Percentiles rank a stretch among this genome's conserved stretches.
Evolutionary conservation across 352 stramenopile genomes (phyloP).

Genomic region (Lagenidium giganteum): DNA sequence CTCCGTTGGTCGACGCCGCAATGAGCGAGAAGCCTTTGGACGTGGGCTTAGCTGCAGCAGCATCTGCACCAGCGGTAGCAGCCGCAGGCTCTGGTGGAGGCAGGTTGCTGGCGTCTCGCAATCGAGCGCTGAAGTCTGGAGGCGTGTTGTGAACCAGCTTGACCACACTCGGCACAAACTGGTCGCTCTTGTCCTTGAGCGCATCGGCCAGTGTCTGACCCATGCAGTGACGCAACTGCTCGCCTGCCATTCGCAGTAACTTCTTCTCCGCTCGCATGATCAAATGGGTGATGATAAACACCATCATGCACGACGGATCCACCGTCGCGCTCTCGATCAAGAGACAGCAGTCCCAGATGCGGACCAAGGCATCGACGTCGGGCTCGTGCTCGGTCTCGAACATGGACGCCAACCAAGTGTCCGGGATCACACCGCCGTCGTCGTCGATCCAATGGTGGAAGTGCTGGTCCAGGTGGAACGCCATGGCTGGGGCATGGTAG

Average conservation of each 20-base stretch:
- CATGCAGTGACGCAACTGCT: slow-evolving; percentile 73
- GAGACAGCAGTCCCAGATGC: slow-evolving; percentile 71
- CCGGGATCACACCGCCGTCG: slow-evolving; percentile 30
- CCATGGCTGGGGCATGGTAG: slow-evolving; percentile 63
- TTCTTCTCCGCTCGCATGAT: slow-evolving; percentile 46
- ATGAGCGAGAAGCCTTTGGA: slow-evolving; percentile 44
- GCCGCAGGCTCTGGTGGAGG: background rate
- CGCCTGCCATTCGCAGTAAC: slow-evolving; percentile 63
- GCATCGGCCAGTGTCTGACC: slow-evolving; percentile 42
- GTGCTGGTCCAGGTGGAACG: slow-evolving; percentile 73
- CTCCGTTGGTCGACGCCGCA: slow-evolving; percentile 55
- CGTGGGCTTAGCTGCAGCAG: background rate
- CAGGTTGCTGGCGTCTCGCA: slow-evolving; percentile 35
- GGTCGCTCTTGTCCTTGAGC: slow-evolving; percentile 26
- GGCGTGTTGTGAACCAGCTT: slow-evolving; percentile 61
- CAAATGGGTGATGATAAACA: slow-evolving; percentile 42
- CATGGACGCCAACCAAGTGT: slow-evolving; percentile 72
- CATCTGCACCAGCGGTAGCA: background rate
- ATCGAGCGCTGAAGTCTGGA: slow-evolving; percentile 43
- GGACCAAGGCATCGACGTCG: slow-evolving; percentile 50
- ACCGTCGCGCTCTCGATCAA: slow-evolving; percentile 24
- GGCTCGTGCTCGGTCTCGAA: slow-evolving; percentile 50
- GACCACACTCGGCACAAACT: slow-evolving; percentile 34
- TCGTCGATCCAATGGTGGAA: slow-evolving; percentile 68
- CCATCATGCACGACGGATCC: slow-evolving; percentile 32